phyloP scores from a whole-genome alignment of 805 yeast genomes.

The Starmerella geochares region DNA sequence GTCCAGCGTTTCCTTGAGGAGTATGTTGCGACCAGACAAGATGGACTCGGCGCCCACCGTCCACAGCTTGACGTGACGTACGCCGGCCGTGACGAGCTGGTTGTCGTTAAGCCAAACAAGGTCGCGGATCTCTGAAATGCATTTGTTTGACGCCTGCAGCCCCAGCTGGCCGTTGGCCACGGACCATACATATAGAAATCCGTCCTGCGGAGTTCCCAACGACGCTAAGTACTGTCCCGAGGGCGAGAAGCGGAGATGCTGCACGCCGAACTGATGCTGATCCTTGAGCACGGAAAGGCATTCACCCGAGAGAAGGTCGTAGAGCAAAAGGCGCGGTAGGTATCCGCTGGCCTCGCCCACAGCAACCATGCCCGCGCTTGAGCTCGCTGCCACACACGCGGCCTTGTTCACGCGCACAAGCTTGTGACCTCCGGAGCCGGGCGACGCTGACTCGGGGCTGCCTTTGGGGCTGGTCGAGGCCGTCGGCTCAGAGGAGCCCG shows the following conservation, averaged over 20 bases:
- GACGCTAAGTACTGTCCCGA: slow-evolving; percentile 49
- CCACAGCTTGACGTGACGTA: slow-evolving; percentile 57
- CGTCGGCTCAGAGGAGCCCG: background rate
- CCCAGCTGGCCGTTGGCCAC: slow-evolving; percentile 30
- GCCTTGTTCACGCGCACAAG: slow-evolving; percentile 19
- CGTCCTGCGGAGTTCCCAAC: slow-evolving; percentile 60
- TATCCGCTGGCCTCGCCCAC: slow-evolving; percentile 60
- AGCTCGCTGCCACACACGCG: slow-evolving; percentile 46
- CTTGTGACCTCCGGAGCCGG: background rate
- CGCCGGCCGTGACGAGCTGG: slow-evolving; percentile 47
- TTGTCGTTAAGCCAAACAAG: slow-evolving; percentile 46
- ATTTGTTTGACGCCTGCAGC: slow-evolving; percentile 47
- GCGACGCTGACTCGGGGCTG: slow-evolving; percentile 9
- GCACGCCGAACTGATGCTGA: slow-evolving; percentile 53
- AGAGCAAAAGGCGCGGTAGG: slow-evolving; percentile 50
- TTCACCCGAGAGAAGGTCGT: slow-evolving; percentile 24
- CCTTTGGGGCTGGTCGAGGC: slow-evolving; percentile 5
- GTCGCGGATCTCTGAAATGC: slow-evolving; percentile 49
- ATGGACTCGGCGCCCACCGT: slow-evolving; percentile 32
- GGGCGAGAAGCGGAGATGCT: slow-evolving; percentile 46
- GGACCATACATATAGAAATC: slow-evolving; percentile 55
- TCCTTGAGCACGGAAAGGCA: slow-evolving; percentile 50
- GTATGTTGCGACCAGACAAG: slow-evolving; percentile 50
- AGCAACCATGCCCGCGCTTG: slow-evolving; percentile 47
- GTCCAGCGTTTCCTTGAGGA: slow-evolving; percentile 42